Percentiles rank a stretch among this genome's conserved stretches.
Conservation (phyloP, 2,329 filamentous ascomycete genomes). For the Daldinia sp. region DNA sequence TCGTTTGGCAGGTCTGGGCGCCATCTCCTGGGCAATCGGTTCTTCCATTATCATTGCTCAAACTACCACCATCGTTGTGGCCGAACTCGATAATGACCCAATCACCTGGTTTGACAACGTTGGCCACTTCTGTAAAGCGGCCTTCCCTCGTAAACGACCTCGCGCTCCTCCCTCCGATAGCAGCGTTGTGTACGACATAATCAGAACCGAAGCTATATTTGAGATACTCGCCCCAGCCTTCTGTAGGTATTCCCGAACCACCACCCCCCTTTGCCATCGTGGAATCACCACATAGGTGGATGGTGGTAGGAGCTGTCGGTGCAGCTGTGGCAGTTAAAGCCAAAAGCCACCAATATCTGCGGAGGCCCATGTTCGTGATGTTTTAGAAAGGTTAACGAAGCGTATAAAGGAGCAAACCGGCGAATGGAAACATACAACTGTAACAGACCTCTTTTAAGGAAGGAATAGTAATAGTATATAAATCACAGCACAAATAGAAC, state of each 20-base stretch:
- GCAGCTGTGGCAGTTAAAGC: constrained; percentile 31
- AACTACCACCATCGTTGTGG: constrained; percentile 73
- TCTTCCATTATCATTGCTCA: constrained; percentile 67
- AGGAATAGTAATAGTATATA: not conserved
- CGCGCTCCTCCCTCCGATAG: constrained; percentile 71
- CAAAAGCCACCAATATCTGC: constrained; percentile 11
- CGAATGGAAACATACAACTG: not conserved
- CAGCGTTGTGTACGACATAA: constrained; percentile 66
- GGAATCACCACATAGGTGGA: constrained; percentile 68
- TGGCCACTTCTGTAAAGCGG: constrained; percentile 66
- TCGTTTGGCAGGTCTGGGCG: constrained; percentile 60
- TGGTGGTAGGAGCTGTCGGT: constrained; percentile 47
- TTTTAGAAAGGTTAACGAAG: too few species aligned
- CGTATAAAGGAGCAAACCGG: too few species aligned
- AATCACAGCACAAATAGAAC: constrained; percentile 1
- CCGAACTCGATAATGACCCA: constrained; percentile 77
- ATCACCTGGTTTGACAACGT: constrained; percentile 63
- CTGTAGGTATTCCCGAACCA: constrained; percentile 51
- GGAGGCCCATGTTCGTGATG: constrained; percentile 12
- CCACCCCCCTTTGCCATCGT: constrained; percentile 64
- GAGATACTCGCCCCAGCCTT: constrained; percentile 71
- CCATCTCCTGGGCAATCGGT: constrained; percentile 66
- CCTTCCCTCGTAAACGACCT: constrained; percentile 73
- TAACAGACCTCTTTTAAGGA: not conserved
- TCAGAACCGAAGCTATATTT: constrained; percentile 57